Base-by-base conservation (phyloP, 257 asterid genomes). In the Solanum chaucha region DNA sequence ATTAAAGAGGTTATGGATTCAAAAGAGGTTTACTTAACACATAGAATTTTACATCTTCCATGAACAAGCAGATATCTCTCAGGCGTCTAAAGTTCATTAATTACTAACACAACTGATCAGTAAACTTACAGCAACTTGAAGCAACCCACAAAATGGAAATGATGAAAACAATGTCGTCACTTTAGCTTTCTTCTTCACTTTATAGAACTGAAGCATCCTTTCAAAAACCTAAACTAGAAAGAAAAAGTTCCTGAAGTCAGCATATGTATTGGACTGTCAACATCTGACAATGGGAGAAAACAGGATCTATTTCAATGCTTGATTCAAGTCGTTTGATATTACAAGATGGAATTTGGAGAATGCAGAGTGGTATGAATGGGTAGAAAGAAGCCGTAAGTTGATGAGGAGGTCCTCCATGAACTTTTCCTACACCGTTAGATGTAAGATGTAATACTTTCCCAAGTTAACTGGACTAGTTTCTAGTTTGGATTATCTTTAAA, bases 121-220 rank as follows among this genome's bases (percentile, higher is more conserved):
- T 64, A 74, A 51, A 92, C 99, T 88, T 94, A 97, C 99, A 88
- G 98, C 98, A 93, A 94, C 92, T 90, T 91, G 90, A 71, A 97
- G 97, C 92, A 97, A 88, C 88, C 97, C 98, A 85, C 90, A 87
- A 88, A 92, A 93, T 35, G 99, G 98, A 90, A 90, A 90, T 77
- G 92, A 87, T 30, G 93, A 82, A 67, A 95, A 94, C 90, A 91
- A 78, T 74, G 83, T 91, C 87, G 83, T 90, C 85, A 90, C 91
- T 91, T 90, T 88, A 91, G 86, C 89, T 89, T 89, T 92, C 86
- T 81, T 92, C 92, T 48, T 92, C 81, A 75, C 68, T 48, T 86
- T 86, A 83, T 93, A 94, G 61, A 88, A 88, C 46, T 80, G 90
- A 80, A 93, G 95, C 98, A 97, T 97, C 92, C 91, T 94, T 82